Evolutionary conservation across 345 rosid genomes (phyloP).

Genomic region (Salix caprea): DNA sequence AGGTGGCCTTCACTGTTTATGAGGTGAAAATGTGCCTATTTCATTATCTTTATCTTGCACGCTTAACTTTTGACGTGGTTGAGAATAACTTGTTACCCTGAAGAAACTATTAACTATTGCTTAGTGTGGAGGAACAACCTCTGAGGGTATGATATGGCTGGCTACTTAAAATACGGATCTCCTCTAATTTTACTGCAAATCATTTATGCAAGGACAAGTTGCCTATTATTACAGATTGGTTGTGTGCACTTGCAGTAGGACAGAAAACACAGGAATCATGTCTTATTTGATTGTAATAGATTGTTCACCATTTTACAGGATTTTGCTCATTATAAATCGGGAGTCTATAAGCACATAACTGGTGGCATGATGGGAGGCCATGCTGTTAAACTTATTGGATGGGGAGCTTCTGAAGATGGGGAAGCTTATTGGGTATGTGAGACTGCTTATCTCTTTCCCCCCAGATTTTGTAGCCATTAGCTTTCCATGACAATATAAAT

Average conservation of each 20-base stretch:
- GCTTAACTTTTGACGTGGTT: background rate
- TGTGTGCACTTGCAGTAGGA: background rate
- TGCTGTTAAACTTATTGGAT: constrained; percentile 91
- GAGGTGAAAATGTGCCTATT: constrained; percentile 47
- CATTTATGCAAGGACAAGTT: background rate
- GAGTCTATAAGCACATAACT: constrained; percentile 79
- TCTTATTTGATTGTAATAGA: constrained; percentile 4
- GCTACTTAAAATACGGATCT: no score
- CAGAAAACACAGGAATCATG: no score
- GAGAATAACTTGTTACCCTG: background rate
- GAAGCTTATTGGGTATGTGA: constrained; percentile 82
- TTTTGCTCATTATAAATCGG: constrained; percentile 92
- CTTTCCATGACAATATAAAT: background rate
- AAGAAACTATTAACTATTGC: background rate
- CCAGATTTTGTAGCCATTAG: background rate
- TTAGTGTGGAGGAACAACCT: background rate
- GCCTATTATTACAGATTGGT: background rate
- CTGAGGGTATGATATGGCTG: no score
- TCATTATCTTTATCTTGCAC: background rate
- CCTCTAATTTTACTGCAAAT: no score
- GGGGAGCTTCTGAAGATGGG: constrained; percentile 87
- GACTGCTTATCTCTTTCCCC: background rate
- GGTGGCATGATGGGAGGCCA: constrained; percentile 84
- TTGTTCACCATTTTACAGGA: constrained; percentile 46
- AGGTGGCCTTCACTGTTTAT: constrained; percentile 83